Evolutionary conservation across 176 grass and related monocot species (phyloP).

Genomic region (Zoysia japonica): DNA sequence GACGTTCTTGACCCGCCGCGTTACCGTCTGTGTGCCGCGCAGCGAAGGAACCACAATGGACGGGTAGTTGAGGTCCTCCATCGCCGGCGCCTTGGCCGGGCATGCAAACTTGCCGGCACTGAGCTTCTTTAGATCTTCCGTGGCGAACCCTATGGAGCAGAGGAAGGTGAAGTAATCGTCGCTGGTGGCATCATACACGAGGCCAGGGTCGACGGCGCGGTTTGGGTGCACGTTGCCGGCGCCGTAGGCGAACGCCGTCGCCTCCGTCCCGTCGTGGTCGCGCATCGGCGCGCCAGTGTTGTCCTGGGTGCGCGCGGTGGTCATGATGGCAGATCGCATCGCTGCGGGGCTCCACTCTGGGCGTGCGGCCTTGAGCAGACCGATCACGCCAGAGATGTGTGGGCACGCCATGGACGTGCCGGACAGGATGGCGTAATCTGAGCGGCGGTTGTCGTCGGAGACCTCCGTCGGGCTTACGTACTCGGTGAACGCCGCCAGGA

Average conservation of each 20-base stretch:
- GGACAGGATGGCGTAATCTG: constrained; percentile 63
- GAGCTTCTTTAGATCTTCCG: constrained; percentile 12
- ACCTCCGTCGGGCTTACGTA: constrained; percentile 41
- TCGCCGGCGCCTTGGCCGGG: constrained; percentile 29
- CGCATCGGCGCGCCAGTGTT: constrained; percentile 59
- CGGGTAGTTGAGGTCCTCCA: constrained; percentile 88
- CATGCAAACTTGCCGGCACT: constrained; percentile 42
- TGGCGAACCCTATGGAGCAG: constrained; percentile 57
- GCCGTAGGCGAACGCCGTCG: constrained; percentile 62
- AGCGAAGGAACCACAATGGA: constrained; percentile 55
- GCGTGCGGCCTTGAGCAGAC: constrained; percentile 50
- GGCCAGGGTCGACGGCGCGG: constrained; percentile 65
- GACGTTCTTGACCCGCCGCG: constrained; percentile 67
- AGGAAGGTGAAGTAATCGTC: constrained; percentile 69
- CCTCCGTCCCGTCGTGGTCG: constrained; percentile 37
- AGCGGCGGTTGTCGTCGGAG: constrained; percentile 26
- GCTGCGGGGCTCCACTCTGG: constrained; percentile 69
- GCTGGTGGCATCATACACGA: constrained; percentile 60
- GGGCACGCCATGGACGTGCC: constrained; percentile 85
- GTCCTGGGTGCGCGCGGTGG: constrained; percentile 67
- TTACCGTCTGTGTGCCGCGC: constrained; percentile 35
- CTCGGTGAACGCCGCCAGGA: constrained; percentile 69
- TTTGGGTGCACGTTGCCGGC: constrained; percentile 72
- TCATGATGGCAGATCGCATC: constrained; percentile 75
- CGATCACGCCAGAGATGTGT: constrained; percentile 60